These are phyloP conservation scores for Penicillium pulvis DNA, from an alignment of 495 filamentous ascomycete species.

Conservation along the genomic window DNA sequence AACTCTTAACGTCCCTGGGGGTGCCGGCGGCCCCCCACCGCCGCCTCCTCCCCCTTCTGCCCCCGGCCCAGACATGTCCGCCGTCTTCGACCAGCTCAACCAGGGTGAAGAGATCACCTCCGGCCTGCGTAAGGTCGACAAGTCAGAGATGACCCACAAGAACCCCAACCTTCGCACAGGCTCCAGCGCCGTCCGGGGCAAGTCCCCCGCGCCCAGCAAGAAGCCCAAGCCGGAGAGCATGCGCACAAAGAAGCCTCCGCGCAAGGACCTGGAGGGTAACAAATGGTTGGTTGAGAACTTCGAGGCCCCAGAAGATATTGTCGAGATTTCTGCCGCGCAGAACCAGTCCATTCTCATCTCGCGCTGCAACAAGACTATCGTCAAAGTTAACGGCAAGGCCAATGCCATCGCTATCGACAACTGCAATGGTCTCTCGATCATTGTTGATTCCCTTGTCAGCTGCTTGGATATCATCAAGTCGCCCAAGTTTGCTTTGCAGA, in stretches of 20 bases:
- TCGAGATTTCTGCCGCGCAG: conserved; percentile 77
- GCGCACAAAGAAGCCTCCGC: conserved; percentile 88
- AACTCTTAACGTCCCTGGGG: conserved; percentile 52
- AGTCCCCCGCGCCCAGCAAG: conserved; percentile 81
- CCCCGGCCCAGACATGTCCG: conserved; percentile 63
- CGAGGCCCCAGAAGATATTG: conserved; percentile 69
- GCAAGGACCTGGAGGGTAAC: conserved; percentile 89
- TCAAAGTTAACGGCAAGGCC: conserved; percentile 87
- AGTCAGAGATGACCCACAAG: conserved; percentile 95
- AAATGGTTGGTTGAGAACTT: conserved; percentile 98
- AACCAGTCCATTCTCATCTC: conserved; percentile 90
- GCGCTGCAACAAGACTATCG: conserved; percentile 84
- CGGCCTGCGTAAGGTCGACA: conserved; percentile 88
- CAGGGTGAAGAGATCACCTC: conserved; percentile 83
- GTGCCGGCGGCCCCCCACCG: conserved; percentile 74
- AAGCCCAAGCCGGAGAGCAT: conserved; percentile 95
- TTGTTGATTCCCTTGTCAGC: conserved; percentile 87
- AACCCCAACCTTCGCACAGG: conserved; percentile 85
- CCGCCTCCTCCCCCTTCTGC: conserved; percentile 59
- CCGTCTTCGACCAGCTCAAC: conserved; percentile 90
- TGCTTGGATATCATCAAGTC: conserved; percentile 93
- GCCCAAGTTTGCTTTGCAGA: conserved; percentile 87
- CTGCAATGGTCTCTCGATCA: conserved; percentile 76
- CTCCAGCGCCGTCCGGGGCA: conserved; percentile 57
- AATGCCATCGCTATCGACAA: conserved; percentile 96